phyloP scores from a whole-genome alignment of 2,329 filamentous ascomycete genomes.

The Colletotrichum godetiae region DNA sequence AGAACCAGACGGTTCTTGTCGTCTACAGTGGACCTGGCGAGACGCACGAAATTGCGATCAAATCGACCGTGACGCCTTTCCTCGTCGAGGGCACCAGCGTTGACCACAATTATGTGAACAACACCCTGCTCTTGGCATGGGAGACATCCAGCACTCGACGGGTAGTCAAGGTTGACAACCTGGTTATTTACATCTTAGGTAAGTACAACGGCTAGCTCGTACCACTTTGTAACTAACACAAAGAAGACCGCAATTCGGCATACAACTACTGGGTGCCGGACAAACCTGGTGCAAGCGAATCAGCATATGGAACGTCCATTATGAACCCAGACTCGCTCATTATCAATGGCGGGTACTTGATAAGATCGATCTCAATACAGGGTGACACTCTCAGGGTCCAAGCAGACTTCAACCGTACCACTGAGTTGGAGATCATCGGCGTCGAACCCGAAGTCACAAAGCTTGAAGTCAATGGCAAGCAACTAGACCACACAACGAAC shows the following conservation, averaged over 20 bases:
- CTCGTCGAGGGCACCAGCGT: conserved; percentile 43
- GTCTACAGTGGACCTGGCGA: conserved; percentile 74
- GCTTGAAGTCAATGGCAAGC: conserved; percentile 55
- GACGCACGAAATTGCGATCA: conserved; percentile 70
- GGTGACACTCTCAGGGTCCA: conserved; percentile 69
- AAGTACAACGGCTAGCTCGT: not conserved
- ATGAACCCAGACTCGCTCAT: conserved; percentile 62
- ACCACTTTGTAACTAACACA: conserved; percentile 8
- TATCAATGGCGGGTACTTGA: conserved; percentile 71
- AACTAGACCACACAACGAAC: conserved; percentile 48
- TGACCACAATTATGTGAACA: conserved; percentile 26
- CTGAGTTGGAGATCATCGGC: conserved; percentile 75
- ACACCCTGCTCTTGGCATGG: conserved; percentile 51
- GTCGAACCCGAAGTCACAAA: conserved; percentile 65
- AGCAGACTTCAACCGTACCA: conserved; percentile 79
- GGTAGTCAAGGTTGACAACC: conserved; percentile 59
- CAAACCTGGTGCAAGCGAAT: conserved; percentile 48
- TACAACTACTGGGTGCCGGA: conserved; percentile 78
- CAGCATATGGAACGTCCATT: conserved; percentile 47
- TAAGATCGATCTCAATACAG: conserved; percentile 68
- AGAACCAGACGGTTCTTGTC: conserved; percentile 67
- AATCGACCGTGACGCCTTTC: conserved; percentile 48
- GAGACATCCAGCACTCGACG: conserved; percentile 63
- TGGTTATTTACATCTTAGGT: conserved; percentile 69
- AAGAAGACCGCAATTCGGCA: conserved; percentile 70